Conservation (phyloP, 2,329 filamentous ascomycete genomes). For the Neonectria magnoliae region DNA sequence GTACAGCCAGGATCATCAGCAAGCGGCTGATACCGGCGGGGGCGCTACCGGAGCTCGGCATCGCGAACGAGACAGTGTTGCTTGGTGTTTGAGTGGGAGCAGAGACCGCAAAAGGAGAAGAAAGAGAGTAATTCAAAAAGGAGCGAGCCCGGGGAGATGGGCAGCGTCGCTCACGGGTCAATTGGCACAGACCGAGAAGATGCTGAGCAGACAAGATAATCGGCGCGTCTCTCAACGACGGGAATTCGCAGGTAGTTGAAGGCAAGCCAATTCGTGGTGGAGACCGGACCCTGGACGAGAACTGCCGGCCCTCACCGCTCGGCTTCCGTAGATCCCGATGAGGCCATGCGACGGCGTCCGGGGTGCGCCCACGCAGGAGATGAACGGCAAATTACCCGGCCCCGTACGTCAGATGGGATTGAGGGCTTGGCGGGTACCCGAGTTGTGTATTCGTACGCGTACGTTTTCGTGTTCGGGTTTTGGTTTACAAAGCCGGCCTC, state of each 20-base stretch:
- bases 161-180: conserved; percentile 18
- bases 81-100: background rate
- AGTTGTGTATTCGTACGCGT: background rate
- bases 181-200: conserved; percentile 19
- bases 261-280: conserved; percentile 15
- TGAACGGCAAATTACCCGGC: conserved; percentile 28
- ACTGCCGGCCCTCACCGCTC: conserved; percentile 45
- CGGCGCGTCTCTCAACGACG: conserved; percentile 7
- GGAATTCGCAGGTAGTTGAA: conserved; percentile 25
- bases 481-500: conserved; percentile 7
- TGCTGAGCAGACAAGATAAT: background rate
- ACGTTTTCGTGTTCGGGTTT: conserved; percentile 42
- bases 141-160: background rate
- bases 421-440: conserved; percentile 1
- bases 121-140: background rate
- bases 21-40: conserved; percentile 47
- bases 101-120: background rate
- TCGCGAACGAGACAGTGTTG: background rate
- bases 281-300: conserved; percentile 22
- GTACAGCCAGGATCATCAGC: conserved; percentile 61
- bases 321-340: conserved; percentile 38
- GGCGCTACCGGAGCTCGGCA: conserved; percentile 23
- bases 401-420: background rate
- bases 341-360: conserved; percentile 27
- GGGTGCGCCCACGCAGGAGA: conserved; percentile 6